Base-by-base conservation (phyloP, 2,329 filamentous ascomycete species). In the Colletotrichum abscissum region DNA sequence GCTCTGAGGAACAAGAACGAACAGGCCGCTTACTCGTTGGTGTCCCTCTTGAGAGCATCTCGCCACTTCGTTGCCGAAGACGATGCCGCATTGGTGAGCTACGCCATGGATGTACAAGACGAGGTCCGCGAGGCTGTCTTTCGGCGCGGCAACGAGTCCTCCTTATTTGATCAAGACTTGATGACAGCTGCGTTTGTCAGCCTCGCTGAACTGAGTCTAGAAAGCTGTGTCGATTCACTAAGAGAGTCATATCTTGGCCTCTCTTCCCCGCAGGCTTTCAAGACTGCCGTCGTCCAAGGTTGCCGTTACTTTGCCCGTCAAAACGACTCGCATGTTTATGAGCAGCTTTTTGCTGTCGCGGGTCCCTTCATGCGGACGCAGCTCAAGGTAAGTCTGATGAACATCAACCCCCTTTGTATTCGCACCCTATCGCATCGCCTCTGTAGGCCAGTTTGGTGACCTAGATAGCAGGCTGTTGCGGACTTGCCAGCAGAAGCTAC, bases 51-150 rank as follows among this genome's bases (percentile, higher is more conserved):
- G 59, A 88, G 90, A 54, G 90, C 88, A 52, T 90, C 91, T 14
- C 87, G 91, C 42, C 90, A 93, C 78, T 93, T 93, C 76, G 86
- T 89, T 71, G 83, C 85, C 8, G 89, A 92, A 73, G 90, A 87
- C 77, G 92, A 93, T 77, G 88, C 89, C 12, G 89, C 89, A 2
- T 84, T 92, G 70, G 85, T 92, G 72, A 92, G 91, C 79, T 93
- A 92, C 79, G 91, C 91, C 52, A 85, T 93, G 81, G 92, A 93
- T 79, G 89, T 93, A 9, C 91, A 93, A 77, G 90, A 92, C 77
- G 92, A 93, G 79, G 87, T 93, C 59, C 86, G 88, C 59, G 91
- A 92, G 77, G 90, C 90, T 59, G 88, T 93, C 5, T 93, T 93
- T 77, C 87, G 88, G 69, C 87, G 87, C 1, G 83, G 84, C 12